Evolutionary conservation across 73 alveolate genomes (phyloP).

Genomic region (Durusdinium trenchii): DNA sequence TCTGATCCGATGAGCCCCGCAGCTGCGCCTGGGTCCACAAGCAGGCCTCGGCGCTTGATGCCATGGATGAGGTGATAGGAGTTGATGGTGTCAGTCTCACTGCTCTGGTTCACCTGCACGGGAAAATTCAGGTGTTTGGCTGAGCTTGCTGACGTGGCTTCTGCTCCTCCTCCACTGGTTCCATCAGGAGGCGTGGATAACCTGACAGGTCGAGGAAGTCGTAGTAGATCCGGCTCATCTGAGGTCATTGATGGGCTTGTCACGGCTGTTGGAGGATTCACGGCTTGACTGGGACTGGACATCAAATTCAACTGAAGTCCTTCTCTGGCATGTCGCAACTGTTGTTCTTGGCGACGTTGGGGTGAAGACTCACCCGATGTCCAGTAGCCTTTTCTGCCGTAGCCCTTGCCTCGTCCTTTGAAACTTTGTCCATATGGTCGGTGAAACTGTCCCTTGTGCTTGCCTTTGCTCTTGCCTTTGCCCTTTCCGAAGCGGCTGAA

Average conservation of each 20-base stretch:
- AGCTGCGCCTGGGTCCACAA: constrained; percentile 66
- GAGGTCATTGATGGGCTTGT: background rate
- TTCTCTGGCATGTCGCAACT: too few species aligned
- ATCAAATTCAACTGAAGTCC: too few species aligned
- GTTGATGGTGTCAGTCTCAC: background rate
- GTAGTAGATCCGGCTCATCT: too few species aligned
- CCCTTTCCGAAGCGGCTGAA: background rate
- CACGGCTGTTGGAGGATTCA: background rate
- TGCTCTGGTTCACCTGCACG: background rate
- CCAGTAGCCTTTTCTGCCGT: too few species aligned
- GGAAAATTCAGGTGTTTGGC: background rate
- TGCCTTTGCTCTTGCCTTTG: too few species aligned
- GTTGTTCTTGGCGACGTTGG: too few species aligned
- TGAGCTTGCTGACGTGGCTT: background rate
- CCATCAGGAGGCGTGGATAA: too few species aligned
- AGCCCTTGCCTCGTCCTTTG: too few species aligned
- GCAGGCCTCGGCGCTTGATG: background rate
- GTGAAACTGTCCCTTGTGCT: too few species aligned
- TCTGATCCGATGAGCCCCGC: constrained; percentile 23
- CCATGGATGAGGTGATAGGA: constrained; percentile 40
- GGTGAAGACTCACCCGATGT: too few species aligned
- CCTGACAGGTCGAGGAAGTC: too few species aligned
- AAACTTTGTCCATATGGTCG: too few species aligned
- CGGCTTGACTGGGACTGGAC: background rate
- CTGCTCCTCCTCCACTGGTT: background rate